Evolutionary conservation across 441 rosid species (phyloP).

Genomic region (Cnidoscolus chayamansa): DNA sequence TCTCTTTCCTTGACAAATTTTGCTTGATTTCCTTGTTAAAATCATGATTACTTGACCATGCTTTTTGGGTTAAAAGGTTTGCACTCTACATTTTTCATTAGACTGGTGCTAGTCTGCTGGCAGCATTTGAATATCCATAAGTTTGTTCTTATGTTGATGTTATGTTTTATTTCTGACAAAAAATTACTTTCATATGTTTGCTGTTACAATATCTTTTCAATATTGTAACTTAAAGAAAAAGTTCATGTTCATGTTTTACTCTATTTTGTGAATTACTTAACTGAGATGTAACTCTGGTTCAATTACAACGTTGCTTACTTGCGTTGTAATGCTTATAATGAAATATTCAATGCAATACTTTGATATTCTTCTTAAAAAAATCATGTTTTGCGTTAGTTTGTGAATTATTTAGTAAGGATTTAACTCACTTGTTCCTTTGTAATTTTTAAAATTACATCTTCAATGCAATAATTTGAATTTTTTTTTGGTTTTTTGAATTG

Average conservation of each 20-base stretch:
- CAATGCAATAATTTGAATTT: neutral
- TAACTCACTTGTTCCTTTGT: neutral
- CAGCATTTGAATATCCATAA: neutral
- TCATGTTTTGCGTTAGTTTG: neutral
- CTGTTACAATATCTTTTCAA: too few species aligned
- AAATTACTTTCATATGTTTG: too few species aligned
- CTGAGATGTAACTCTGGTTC: neutral
- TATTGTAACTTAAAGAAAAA: too few species aligned
- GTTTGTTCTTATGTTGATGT: neutral
- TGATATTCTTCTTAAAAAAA: neutral
- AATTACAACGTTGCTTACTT: neutral
- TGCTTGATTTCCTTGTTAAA: neutral
- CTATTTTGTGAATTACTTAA: neutral
- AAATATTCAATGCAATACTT: neutral
- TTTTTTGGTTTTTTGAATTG: neutral
- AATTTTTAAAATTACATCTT: neutral
- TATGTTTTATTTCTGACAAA: neutral
- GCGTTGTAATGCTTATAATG: neutral
- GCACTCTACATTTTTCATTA: neutral
- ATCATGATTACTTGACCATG: neutral
- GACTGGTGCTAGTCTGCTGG: neutral
- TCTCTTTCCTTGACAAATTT: slow-evolving; percentile 15
- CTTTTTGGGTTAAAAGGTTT: neutral
- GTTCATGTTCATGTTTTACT: neutral
- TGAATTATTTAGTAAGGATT: neutral